phyloP scores from a whole-genome alignment of 169 alveolate genomes.

The Plasmodium chabaudi region DNA sequence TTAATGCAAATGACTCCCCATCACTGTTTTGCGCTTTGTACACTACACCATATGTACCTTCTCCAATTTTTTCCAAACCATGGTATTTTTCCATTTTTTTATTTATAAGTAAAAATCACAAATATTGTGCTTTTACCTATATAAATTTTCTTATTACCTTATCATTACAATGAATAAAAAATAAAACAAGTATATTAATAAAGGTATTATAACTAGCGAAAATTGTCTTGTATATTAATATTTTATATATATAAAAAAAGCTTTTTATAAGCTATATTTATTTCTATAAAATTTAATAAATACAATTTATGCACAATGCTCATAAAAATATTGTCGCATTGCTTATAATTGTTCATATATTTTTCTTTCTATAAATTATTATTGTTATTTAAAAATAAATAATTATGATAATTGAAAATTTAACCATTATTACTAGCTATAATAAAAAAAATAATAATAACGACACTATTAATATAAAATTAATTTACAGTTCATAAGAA shows the following conservation, averaged over 20 bases:
- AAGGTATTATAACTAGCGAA: background rate
- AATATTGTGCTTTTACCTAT: constrained; percentile 69
- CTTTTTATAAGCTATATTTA: too few relatives aligned
- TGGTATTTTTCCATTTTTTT: constrained; percentile 93
- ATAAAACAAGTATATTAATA: background rate
- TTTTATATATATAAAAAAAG: too few relatives aligned
- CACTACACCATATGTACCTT: constrained; percentile 99
- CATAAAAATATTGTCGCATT: too few relatives aligned
- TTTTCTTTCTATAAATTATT: too few relatives aligned
- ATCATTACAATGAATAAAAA: constrained; percentile 43
- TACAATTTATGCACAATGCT: too few relatives aligned
- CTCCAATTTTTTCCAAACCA: constrained; percentile 97
- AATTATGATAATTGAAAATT: too few relatives aligned
- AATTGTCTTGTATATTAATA: too few relatives aligned
- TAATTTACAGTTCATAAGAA: constrained; percentile 19
- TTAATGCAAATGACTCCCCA: constrained; percentile 96
- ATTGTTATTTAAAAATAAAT: too few relatives aligned
- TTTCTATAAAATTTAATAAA: too few relatives aligned
- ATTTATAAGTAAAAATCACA: constrained; percentile 58
- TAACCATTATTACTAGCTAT: too few relatives aligned
- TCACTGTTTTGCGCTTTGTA: constrained; percentile 93
- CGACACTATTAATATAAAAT: background rate
- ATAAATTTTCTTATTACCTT: constrained; percentile 29
- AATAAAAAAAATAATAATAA: background rate
- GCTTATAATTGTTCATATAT: too few relatives aligned